These are phyloP conservation scores for Sphaceloma murrayae DNA, from an alignment of 2,329 filamentous ascomycete species.

Conservation along the genomic window DNA sequence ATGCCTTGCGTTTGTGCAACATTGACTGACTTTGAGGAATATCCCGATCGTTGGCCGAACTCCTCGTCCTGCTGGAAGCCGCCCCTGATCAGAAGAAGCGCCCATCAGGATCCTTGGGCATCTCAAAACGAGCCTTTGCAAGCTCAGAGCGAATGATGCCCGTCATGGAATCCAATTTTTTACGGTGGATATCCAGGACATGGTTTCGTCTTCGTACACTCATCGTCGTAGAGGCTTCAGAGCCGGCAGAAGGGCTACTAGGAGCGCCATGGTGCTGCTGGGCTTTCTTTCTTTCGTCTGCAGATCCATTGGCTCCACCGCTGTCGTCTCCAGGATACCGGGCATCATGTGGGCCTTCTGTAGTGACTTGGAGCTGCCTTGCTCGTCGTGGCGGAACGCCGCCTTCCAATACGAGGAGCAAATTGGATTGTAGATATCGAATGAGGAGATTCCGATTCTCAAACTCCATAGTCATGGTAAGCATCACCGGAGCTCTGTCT, in stretches of 20 bases:
- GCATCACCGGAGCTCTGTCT: slow-evolving; percentile 25
- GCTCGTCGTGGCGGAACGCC: slow-evolving; percentile 36
- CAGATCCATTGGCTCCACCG: not conserved
- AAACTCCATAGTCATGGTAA: slow-evolving; percentile 40
- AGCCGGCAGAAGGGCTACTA: slow-evolving; percentile 17
- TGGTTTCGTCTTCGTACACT: slow-evolving; percentile 34
- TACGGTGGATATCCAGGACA: slow-evolving; percentile 40
- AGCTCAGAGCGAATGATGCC: slow-evolving; percentile 37
- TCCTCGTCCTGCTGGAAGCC: not conserved
- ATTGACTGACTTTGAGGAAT: too few species aligned
- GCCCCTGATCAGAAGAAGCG: slow-evolving; percentile 14
- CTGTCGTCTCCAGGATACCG: slow-evolving; percentile 32
- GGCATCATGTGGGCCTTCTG: slow-evolving; percentile 34
- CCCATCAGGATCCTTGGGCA: slow-evolving; percentile 22
- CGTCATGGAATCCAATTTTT: slow-evolving; percentile 39
- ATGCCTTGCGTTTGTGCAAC: too few species aligned
- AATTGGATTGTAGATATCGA: slow-evolving; percentile 37
- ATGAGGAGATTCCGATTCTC: slow-evolving; percentile 39
- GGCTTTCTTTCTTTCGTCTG: not conserved
- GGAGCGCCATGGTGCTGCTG: not conserved
- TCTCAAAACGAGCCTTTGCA: slow-evolving; percentile 36
- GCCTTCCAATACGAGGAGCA: slow-evolving; percentile 41
- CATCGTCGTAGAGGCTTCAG: slow-evolving; percentile 25
- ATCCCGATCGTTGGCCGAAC: not conserved
- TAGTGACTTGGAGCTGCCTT: slow-evolving; percentile 35